Evolutionary conservation across 306 rosid species (phyloP).

Genomic region (Phaseolus lunatus): DNA sequence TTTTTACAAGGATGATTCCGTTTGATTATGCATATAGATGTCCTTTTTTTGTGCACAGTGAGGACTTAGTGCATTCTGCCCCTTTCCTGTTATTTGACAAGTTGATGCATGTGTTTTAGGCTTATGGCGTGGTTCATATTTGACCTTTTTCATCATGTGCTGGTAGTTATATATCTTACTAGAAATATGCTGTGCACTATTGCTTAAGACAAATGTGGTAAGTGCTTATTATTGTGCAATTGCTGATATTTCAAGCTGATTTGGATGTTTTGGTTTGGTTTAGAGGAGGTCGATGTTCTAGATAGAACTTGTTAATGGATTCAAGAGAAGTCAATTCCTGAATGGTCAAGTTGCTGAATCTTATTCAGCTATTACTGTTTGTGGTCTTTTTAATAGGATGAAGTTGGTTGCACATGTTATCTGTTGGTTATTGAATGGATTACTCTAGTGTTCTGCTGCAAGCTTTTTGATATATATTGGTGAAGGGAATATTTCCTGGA

Average conservation of each 20-base stretch:
- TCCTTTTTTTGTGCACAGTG: not conserved
- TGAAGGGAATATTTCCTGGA: constrained; percentile 51
- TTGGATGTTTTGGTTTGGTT: constrained; percentile 29
- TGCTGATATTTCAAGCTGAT: constrained; percentile 29
- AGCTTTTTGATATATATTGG: constrained; percentile 52
- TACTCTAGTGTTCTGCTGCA: constrained; percentile 49
- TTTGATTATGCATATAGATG: not conserved
- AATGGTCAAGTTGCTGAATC: constrained; percentile 37
- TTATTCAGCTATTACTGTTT: constrained; percentile 47
- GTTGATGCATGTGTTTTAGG: not conserved
- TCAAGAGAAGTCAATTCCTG: constrained; percentile 26
- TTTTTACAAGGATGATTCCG: not conserved
- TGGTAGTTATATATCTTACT: constrained; percentile 2
- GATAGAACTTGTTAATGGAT: constrained; percentile 5
- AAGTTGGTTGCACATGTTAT: constrained; percentile 46
- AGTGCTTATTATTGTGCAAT: constrained; percentile 2
- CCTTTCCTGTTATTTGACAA: not conserved
- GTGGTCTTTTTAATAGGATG: constrained; percentile 47
- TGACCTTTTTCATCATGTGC: not conserved
- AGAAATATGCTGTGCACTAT: constrained; percentile 7
- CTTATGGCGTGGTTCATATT: constrained; percentile 16
- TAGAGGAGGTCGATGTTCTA: not conserved
- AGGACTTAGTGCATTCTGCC: not conserved
- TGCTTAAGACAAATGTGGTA: constrained; percentile 34
- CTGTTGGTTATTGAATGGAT: constrained; percentile 57